Evolutionary conservation across 2,329 filamentous ascomycete genomes (phyloP), one percentile per base, ranked within the genome.

Genomic region (Ceratocystis cubensis): DNA sequence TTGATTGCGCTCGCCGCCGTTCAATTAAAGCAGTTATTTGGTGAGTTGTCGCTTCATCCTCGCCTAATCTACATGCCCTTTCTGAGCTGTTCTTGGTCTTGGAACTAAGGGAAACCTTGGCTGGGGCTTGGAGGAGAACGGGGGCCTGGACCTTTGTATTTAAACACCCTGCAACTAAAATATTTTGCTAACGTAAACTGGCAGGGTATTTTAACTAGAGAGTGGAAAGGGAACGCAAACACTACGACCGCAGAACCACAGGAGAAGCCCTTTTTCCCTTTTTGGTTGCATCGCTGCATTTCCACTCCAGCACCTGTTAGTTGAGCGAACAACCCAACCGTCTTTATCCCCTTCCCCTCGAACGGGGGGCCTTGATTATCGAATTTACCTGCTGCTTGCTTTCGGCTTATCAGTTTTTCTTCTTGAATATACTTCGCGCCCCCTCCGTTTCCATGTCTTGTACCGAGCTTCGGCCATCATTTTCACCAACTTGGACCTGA

Each of bases 1-100:
- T 41, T 41, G 37, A 15, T 56, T 28, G 8, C 22, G 13, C 28
- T 15, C 50, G 22, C 20, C 20, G 53, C 30, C 53, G 15, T 15
- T 57, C 53, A 57, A 30, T 57, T 57, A 57, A 57, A 30, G 25
- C 53, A 17, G 8, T 57, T 28, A 57, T 57, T 57, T 30, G 53
- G 53, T 57, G 28, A 57, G 53, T 57, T 57, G 53, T 57, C 53
- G 53, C 53, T 57, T 57, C 53, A 20, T 20, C 37, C 48, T 50
- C 48, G 53, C 53, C 28, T 57, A 28, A 28, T 53, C n/a, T 22
- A 10, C 53, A 33, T 30, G 10, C 53, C 53, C 37, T 41, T 41
- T 28, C 53, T 57, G 28, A n/a, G 53, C 53, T 57, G 53, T 25
- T 57, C 28, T 17, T 30, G 25, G 53, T 7, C 53, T 57, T 56